A percentile compares a stretch with the other conserved stretches of the same genome.
Evolutionary conservation across 805 yeast species (phyloP).

Genomic region (Barnettozyma sp.): DNA sequence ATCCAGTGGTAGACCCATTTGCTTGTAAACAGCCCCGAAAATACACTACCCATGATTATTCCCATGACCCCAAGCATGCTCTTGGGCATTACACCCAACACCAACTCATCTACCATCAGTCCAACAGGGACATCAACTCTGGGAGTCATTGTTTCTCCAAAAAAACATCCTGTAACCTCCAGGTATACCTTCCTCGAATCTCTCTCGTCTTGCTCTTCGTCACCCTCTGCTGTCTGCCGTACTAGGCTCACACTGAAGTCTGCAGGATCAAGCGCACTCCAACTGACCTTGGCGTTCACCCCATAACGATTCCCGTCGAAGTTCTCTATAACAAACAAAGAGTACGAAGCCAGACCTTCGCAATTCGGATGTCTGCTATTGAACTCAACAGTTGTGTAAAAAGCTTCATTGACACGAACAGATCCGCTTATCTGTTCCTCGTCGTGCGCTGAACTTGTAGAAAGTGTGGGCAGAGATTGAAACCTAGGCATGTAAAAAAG

Average conservation of each 20-base stretch:
- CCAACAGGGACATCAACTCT: slow-evolving; percentile 9
- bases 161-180: slow-evolving; percentile 6
- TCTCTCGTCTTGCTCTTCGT: too few relatives aligned
- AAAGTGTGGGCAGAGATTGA: background rate
- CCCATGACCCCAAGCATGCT: slow-evolving; percentile 5
- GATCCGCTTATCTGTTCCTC: too few relatives aligned
- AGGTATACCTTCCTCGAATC: slow-evolving; percentile 6
- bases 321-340: background rate
- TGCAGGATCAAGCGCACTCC: slow-evolving; percentile 23
- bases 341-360: slow-evolving; percentile 2
- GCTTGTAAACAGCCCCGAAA: slow-evolving; percentile 3
- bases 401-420: slow-evolving; percentile 3
- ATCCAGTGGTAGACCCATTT: slow-evolving; percentile 1
- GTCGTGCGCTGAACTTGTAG: slow-evolving; percentile 1
- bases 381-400: slow-evolving; percentile 4
- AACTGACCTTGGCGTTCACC: slow-evolving; percentile 19
- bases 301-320: background rate
- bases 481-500: slow-evolving; percentile 11
- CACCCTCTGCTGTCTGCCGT: too few relatives aligned
- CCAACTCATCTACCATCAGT: slow-evolving; percentile 5
- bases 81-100: slow-evolving; percentile 5
- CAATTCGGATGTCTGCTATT: background rate
- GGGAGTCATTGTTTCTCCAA: slow-evolving; percentile 12
- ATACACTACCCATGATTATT: background rate
- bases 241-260: slow-evolving; percentile 13